Base-by-base conservation (phyloP, 495 filamentous ascomycete genomes). In the Cladorrhinum samala region DNA sequence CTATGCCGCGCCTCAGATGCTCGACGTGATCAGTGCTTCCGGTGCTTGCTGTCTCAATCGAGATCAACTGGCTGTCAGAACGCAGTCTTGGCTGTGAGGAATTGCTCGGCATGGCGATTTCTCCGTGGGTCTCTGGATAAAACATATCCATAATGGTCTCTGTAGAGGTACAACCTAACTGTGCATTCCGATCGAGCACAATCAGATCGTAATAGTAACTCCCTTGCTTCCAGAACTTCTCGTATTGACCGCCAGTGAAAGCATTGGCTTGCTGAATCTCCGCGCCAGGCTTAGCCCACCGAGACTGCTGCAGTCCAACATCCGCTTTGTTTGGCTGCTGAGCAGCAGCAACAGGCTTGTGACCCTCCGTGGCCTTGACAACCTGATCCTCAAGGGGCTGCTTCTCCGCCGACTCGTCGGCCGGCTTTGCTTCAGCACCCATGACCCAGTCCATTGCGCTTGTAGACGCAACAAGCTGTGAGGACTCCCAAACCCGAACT, bases 381-480 rank as follows among this genome's bases (percentile, higher is more conserved):
- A n/a, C 11, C 27, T 33, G 27, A 33, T 33, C 6, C 6, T 33
- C 11, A 5, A 33, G 27, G 6, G 5, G 27, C 27, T 33, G 6
- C 5, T 33, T 11, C 11, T 33, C 6, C 27, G 27, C 6, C 11
- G 27, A 11, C 27, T n/a, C 9, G 14, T 21, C 3, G 30, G 8
- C 21, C 27, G 41, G 9, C 4, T 20, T 5, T 6, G 11, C n/a
- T 3, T 16, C 30, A 19, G 19, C 16, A 1, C 55, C 50, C 6
- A 57, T 37, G 6, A 57, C 55, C 55, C 55, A 57, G 19, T 50
- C 27, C 55, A 57, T 57, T 9, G 38, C 55, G n/a, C 17, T 18
- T 1, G 46, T 42, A 3, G 55, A 46, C 30, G n/a, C 44, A 0
- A n/a, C 6, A 11, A 50, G 7, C 2, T 50, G 38, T 11, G 41